phyloP scores from a whole-genome alignment of 305 asterid genomes.

The Plantago rigida region DNA sequence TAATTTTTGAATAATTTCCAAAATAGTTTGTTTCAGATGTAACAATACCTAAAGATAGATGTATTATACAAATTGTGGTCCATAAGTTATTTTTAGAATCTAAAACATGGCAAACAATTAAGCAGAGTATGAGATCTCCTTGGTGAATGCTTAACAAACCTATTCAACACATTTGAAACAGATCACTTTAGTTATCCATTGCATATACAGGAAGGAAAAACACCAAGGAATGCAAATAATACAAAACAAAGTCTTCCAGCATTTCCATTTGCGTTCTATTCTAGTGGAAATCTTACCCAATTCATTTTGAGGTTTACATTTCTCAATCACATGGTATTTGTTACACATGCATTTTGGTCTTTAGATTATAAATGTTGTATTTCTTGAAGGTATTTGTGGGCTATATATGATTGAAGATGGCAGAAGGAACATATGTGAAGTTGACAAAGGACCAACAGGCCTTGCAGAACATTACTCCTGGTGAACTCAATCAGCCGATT shows the following conservation, averaged over 20 bases:
- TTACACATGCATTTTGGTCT: not conserved
- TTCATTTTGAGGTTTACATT: not conserved
- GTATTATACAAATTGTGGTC: not conserved
- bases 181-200: not conserved
- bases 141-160: not conserved
- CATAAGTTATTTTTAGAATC: conserved; percentile 13
- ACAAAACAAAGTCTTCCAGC: not conserved
- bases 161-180: not conserved
- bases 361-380: not conserved
- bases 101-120: not conserved
- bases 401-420: conserved; percentile 34
- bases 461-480: conserved; percentile 57
- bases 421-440: conserved; percentile 58
- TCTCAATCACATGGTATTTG: not conserved
- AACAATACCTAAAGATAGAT: too few species aligned
- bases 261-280: not conserved
- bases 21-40: too few species aligned
- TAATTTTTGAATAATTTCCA: too few species aligned
- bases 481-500: conserved; percentile 73
- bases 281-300: not conserved
- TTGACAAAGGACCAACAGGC: conserved; percentile 49
- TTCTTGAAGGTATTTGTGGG: not conserved
- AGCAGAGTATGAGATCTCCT: not conserved
- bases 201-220: not conserved
- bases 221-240: not conserved